Base-by-base conservation (phyloP, 345 rosid species). In the Boechera retrofracta region DNA sequence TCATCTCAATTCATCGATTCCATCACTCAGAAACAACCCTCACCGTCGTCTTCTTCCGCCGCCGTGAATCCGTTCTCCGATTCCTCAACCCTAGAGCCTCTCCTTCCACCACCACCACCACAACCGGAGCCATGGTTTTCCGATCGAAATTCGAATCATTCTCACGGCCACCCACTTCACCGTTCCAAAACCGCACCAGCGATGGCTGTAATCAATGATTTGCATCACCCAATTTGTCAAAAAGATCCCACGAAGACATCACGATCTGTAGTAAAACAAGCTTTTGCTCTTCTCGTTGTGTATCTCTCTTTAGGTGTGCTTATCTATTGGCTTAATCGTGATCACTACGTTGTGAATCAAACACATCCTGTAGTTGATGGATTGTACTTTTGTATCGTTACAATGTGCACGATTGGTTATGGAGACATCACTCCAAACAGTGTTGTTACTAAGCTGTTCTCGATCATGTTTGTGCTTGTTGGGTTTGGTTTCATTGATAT, bases 401-500 rank as follows among this genome's bases (percentile, higher is more conserved):
- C 98, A 2, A 90, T 94, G 97, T 94, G 98, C 77, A 94, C 98
- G 0, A 94, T 95, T 67, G 98, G 97, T 7, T 95, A 92, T 70
- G 98, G 98, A 41, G 99, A 95, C 72, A 95, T 95, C 6, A 92
- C 91, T 38, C 97, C 98, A 1, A 90, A 85, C 24, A 88, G 83
- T 58, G 79, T 75, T 10, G 61, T 86, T 2, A 92, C 99, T 15
- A 95, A 95, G 85, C 74, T 95, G 61, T 95, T 95, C 72, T 92
- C 98, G 0, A 81, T 95, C 36, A 60, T 92, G 83, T 95, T 95
- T 80, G 98, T 95, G 60, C 83, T 92, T 65, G 87, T 92, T 35
- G 99, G 98, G 33, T 92, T 92, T 71, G 99, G 96, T 31, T 91
- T 95, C 33, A 78, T 92, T 54, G 99, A 91, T 70, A 91, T 92